phyloP scores from a whole-genome alignment of 441 rosid genomes.

The Oxalis stricta region DNA sequence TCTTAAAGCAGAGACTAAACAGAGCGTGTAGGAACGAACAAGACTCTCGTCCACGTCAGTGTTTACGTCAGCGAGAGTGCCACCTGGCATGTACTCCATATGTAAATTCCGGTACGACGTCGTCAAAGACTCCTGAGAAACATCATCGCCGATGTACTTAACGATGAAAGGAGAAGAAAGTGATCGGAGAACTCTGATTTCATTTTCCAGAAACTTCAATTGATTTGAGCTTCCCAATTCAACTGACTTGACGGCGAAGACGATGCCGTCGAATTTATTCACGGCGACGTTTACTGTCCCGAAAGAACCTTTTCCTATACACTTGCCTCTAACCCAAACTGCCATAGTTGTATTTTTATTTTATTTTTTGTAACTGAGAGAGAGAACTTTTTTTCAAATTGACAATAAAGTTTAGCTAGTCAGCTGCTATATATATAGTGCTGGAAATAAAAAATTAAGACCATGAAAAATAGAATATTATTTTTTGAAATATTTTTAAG shows the following conservation, averaged over 20 bases:
- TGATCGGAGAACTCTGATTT: constrained; percentile 32
- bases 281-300: constrained; percentile 28
- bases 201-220: constrained; percentile 26
- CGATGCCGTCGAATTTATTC: constrained; percentile 9
- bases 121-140: constrained; percentile 5
- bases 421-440: neutral
- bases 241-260: constrained; percentile 40
- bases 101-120: constrained; percentile 19
- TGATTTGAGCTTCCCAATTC: constrained; percentile 11
- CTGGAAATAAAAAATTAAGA: neutral
- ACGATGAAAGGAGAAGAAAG: constrained; percentile 32
- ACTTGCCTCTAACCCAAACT: constrained; percentile 29
- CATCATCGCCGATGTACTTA: constrained; percentile 26
- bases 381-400: neutral
- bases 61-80: constrained; percentile 29
- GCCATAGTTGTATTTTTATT: neutral
- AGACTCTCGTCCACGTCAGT: constrained; percentile 26
- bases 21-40: constrained; percentile 32
- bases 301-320: constrained; percentile 33
- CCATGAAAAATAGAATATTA: neutral
- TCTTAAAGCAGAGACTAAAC: constrained; percentile 39
- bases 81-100: constrained; percentile 29
- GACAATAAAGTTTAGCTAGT: neutral
- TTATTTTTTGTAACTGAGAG: neutral
- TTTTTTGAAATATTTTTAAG: neutral